Conservation (phyloP, 2,329 filamentous ascomycete genomes). For the Tolypocladium ovalisporum region DNA sequence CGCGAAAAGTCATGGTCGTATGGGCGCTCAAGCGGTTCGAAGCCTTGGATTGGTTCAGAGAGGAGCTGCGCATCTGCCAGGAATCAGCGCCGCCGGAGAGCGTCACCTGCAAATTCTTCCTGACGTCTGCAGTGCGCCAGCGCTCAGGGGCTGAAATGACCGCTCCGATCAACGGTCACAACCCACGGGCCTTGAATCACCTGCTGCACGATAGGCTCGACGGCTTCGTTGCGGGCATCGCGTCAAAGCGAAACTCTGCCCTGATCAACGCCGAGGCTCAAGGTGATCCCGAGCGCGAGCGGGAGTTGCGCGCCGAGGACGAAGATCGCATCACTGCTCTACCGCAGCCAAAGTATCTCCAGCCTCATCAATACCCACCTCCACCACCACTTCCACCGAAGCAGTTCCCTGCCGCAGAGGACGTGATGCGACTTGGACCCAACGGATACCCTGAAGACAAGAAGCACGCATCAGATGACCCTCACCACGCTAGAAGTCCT, state of each 20-base stretch:
- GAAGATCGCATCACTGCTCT: constrained; percentile 78
- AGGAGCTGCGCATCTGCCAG: constrained; percentile 84
- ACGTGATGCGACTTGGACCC: constrained; percentile 2
- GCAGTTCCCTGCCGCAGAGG: neutral
- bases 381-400: constrained; percentile 11
- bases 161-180: constrained; percentile 27
- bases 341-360: constrained; percentile 55
- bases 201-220: constrained; percentile 79
- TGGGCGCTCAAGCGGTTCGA: constrained; percentile 88
- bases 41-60: constrained; percentile 95
- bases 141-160: constrained; percentile 26
- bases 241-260: constrained; percentile 75
- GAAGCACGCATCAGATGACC: constrained; percentile 15
- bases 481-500: constrained; percentile 11
- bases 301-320: constrained; percentile 68
- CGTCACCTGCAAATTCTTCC: constrained; percentile 89
- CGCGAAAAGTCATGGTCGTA: constrained; percentile 81
- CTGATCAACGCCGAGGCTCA: constrained; percentile 72
- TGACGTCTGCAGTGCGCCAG: constrained; percentile 54
- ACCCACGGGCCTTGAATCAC: constrained; percentile 53
- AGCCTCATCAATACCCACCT: constrained; percentile 32
- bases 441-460: constrained; percentile 30
- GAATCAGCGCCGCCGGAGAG: constrained; percentile 81
- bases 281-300: constrained; percentile 68
- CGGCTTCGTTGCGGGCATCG: constrained; percentile 76